A percentile compares a stretch with the other conserved stretches of the same genome.
phyloP scores from a whole-genome alignment of 2,329 filamentous ascomycete genomes.

The Dactylellina leptospora region DNA sequence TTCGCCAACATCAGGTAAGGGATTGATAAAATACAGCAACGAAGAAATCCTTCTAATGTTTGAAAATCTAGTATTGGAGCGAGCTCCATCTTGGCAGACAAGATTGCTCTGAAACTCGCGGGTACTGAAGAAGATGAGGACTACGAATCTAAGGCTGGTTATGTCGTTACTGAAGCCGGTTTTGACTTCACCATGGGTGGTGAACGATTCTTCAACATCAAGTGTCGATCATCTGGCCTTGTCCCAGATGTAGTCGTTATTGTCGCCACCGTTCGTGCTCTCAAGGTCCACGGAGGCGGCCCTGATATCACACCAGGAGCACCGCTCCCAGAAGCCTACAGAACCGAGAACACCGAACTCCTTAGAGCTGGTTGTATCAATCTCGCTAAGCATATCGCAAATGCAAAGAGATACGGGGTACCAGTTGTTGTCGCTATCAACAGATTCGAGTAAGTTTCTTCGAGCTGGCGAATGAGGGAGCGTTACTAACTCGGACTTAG shows the following conservation, averaged over 20 bases:
- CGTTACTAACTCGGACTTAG: constrained; percentile 13
- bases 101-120: constrained; percentile 92
- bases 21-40: neutral
- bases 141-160: constrained; percentile 81
- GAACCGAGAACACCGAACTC: constrained; percentile 90
- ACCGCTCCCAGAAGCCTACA: constrained; percentile 85
- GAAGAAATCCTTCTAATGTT: neutral
- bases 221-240: constrained; percentile 93
- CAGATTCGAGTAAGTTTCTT: constrained; percentile 71
- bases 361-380: constrained; percentile 91
- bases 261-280: constrained; percentile 90
- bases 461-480: neutral
- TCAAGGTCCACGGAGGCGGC: constrained; percentile 96
- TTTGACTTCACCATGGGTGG: constrained; percentile 99
- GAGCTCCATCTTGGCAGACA: constrained; percentile 93
- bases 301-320: constrained; percentile 91
- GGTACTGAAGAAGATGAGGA: constrained; percentile 93
- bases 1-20: constrained; percentile 84
- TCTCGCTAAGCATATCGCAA: constrained; percentile 91
- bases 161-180: constrained; percentile 94
- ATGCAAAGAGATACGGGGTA: constrained; percentile 86
- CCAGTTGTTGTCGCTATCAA: constrained; percentile 98
- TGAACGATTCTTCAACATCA: constrained; percentile 99
- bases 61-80: constrained; percentile 77
- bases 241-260: constrained; percentile 93